Evolutionary conservation across 805 yeast species (phyloP), one percentile per base, ranked within the genome.

Genomic region (Vanderwaltozyma yarrowii): DNA sequence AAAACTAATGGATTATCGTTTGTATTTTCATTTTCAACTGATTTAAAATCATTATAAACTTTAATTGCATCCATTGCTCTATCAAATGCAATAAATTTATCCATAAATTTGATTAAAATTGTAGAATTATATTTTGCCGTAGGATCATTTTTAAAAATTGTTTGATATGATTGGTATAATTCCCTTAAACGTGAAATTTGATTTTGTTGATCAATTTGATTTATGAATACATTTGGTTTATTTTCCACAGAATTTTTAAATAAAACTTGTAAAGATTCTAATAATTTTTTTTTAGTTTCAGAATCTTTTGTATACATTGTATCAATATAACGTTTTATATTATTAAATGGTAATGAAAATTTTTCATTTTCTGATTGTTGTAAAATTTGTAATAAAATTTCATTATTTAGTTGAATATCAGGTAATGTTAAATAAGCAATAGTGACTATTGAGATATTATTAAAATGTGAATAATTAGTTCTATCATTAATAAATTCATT

Each of bases 341-440:
- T 42, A 30, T 23, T 41, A 18, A 46, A 40, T 17, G 52, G 49
- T 5, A 48, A 33, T 12, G 23, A 21, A 16, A 42, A 40, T 3
- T 43, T 42, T 18, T 34, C 27, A 14, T 27, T 36, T 20, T 39
- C 31, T 25, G 47, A 45, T 29, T 41, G 37, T 35, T 53, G 55
- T 27, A 56, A 38, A 21, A 56, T 45, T 26, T 49, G 52, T n/a
- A 45, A 31, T 24, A 56, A 39, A 26, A 47, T 46, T 5, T 47
- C 18, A 7, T 50, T 20, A 36, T 48, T 46, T 9, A 55, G 52
- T 15, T 29, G 35, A 29, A 49, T 43, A 12, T 42, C 49, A 6
- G 54, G 51, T 25, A 57, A 31, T 32, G 44, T 26, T 17, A 56
- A 39, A 36, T 57, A 57, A 6, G 59, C 56, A 19, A 55, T 35